Base-by-base conservation (phyloP, 345 rosid genomes). In the Mercurialis annua region DNA sequence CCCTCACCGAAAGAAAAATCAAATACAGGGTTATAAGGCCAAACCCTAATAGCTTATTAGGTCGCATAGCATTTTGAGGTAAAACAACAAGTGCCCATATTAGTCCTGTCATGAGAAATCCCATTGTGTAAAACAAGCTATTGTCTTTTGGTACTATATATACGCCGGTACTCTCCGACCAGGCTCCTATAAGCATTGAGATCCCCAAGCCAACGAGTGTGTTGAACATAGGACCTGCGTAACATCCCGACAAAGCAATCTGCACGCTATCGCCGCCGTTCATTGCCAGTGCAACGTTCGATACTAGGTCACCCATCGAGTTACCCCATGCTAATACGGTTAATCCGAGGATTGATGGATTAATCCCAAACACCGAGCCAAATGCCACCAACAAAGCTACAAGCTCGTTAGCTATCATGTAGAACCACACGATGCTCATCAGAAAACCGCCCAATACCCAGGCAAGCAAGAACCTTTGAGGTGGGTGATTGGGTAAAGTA, bases 151-250 rank as follows among this genome's bases (percentile, higher is more conserved):
- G 98, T 71, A 86, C 76, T 57, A 62, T 12, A 56, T 80, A 87
- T 9, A 83, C 43, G 11, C 74, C 82, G n/a, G 86, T 85, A 31
- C 86, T 82, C 68, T 78, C 80, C 7, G 89, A 80, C 88, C 89
- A 86, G 51, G 96, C 85, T 18, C 91, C 96, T 0, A 86, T 76
- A 72, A 92, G 78, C 88, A 92, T 70, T 10, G 92, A 85, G 52
- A 85, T 52, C 10, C 98, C 97, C 62, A 92, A 68, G 23, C 98
- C 97, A 36, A 86, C 76, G 36, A 90, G 86, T 1, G 91, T 90
- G 80, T 92, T 88, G 83, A 92, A 88, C 96, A 92, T 92, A 23
- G 97, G 98, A 73, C 98, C 98, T 21, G 98, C 98, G 65, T 90
- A 92, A 76, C 97, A 90, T 56, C 98, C 98, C 0, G 97, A 92